phyloP scores from a whole-genome alignment of 345 rosid species.

The Euclidium syriacum region DNA sequence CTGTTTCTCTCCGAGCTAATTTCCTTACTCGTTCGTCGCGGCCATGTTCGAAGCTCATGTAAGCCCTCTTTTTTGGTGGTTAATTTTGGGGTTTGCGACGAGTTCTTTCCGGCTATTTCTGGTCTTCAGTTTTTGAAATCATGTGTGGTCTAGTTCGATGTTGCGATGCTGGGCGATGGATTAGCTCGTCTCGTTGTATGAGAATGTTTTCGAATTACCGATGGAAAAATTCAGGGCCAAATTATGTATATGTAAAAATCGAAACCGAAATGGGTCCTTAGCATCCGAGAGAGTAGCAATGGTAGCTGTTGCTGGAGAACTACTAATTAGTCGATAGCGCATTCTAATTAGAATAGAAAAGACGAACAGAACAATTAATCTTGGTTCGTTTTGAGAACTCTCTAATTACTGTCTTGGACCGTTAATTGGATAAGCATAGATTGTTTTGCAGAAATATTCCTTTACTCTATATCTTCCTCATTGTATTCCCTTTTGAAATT shows the following conservation, averaged over 20 bases:
- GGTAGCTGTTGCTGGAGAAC: neutral
- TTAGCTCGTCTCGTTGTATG: neutral
- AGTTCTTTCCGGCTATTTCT: neutral
- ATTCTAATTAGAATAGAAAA: neutral
- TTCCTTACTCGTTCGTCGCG: conserved; percentile 27
- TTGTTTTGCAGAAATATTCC: neutral
- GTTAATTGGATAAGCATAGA: neutral
- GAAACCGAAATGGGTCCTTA: neutral
- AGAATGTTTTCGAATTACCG: neutral
- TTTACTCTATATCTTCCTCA: neutral
- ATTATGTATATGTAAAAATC: neutral
- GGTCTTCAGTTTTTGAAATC: neutral
- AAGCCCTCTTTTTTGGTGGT: conserved; percentile 16
- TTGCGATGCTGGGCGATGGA: neutral
- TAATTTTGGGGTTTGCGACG: conserved; percentile 7
- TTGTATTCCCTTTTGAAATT: neutral
- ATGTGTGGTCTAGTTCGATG: neutral
- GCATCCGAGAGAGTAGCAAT: neutral
- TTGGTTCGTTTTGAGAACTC: neutral
- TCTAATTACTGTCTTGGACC: neutral
- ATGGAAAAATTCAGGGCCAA: neutral
- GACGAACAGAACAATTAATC: neutral
- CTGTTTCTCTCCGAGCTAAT: conserved; percentile 9
- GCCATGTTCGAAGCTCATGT: conserved; percentile 95
- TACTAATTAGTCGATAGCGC: neutral